phyloP scores from a whole-genome alignment of 345 rosid species.

The Turritis glabra region DNA sequence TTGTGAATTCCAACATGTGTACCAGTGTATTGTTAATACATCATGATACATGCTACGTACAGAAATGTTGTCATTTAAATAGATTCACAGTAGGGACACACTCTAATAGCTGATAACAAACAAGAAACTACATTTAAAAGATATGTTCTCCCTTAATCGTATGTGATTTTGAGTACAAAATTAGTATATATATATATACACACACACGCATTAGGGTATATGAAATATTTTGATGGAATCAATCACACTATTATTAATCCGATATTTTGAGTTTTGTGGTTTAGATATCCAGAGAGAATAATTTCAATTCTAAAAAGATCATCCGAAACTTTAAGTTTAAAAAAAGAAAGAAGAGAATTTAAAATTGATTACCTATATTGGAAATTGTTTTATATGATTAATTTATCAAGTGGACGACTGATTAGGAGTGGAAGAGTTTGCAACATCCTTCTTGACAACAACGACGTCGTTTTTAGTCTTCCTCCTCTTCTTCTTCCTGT shows the following conservation, averaged over 20 bases:
- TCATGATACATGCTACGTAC: slow-evolving; percentile 28
- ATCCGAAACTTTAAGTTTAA: background rate
- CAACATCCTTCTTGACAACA: slow-evolving; percentile 30
- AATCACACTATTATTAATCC: slow-evolving; percentile 25
- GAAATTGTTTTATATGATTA: slow-evolving; percentile 10
- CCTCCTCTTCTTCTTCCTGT: slow-evolving; percentile 89
- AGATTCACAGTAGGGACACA: background rate
- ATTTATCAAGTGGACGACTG: slow-evolving; percentile 26
- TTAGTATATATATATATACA: background rate
- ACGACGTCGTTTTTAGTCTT: slow-evolving; percentile 38
- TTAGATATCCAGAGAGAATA: slow-evolving; percentile 19
- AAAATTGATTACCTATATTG: slow-evolving; percentile 34
- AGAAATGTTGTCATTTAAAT: slow-evolving; percentile 6
- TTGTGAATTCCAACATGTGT: background rate
- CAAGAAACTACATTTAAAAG: background rate
- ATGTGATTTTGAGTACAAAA: background rate
- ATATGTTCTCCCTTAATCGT: background rate
- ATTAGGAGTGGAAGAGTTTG: slow-evolving; percentile 36
- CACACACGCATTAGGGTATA: background rate
- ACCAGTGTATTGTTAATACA: background rate
- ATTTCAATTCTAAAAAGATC: slow-evolving; percentile 9
- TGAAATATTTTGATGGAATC: background rate
- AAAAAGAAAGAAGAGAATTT: background rate
- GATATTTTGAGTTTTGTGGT: slow-evolving; percentile 9
- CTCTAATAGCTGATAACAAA: background rate